phyloP scores from a whole-genome alignment of 1,284 basidiomycete species.

The Microbotryomycetes sp. region DNA sequence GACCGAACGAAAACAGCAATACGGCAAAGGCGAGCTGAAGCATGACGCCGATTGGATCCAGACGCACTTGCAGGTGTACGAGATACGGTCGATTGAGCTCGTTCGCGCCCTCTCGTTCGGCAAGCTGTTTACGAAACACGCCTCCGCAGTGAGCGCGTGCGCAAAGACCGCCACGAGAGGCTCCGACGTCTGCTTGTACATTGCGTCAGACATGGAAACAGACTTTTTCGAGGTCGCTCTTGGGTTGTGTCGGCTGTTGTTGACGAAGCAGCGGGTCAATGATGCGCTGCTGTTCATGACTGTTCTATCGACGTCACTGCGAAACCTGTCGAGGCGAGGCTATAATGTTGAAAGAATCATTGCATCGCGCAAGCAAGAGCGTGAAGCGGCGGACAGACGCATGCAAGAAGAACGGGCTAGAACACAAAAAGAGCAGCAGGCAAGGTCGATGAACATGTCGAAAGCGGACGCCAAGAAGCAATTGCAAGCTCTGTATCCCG shows the following conservation, averaged over 20 bases:
- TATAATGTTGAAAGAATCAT: slow-evolving; percentile 89
- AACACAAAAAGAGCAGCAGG: slow-evolving; percentile 21
- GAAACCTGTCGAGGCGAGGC: slow-evolving; percentile 73
- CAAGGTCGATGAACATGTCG: slow-evolving; percentile 6
- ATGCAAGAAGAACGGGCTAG: slow-evolving; percentile 35
- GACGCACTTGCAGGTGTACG: slow-evolving; percentile 50
- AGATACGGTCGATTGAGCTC: slow-evolving; percentile 43
- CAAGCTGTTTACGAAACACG: slow-evolving; percentile 35
- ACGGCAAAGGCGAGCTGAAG: slow-evolving; percentile 53
- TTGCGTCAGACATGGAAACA: slow-evolving; percentile 64
- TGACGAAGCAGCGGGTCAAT: slow-evolving; percentile 65
- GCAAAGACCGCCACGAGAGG: slow-evolving; percentile 13
- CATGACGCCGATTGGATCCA: slow-evolving; percentile 65
- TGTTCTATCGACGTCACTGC: slow-evolving; percentile 80
- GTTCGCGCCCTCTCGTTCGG: slow-evolving; percentile 43
- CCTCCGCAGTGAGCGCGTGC: slow-evolving; percentile 37
- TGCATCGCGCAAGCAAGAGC: slow-evolving; percentile 69
- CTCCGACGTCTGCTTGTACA: slow-evolving; percentile 57
- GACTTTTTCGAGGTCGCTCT: slow-evolving; percentile 83
- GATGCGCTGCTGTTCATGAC: slow-evolving; percentile 85
- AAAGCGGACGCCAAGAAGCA: slow-evolving; percentile 29
- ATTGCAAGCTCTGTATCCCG: slow-evolving; percentile 39
- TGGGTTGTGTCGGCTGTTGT: slow-evolving; percentile 65
- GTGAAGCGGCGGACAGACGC: slow-evolving; percentile 50
- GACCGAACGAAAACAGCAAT: slow-evolving; percentile 67